Conservation (phyloP, 306 rosid genomes). For the Lotus japonicus region DNA sequence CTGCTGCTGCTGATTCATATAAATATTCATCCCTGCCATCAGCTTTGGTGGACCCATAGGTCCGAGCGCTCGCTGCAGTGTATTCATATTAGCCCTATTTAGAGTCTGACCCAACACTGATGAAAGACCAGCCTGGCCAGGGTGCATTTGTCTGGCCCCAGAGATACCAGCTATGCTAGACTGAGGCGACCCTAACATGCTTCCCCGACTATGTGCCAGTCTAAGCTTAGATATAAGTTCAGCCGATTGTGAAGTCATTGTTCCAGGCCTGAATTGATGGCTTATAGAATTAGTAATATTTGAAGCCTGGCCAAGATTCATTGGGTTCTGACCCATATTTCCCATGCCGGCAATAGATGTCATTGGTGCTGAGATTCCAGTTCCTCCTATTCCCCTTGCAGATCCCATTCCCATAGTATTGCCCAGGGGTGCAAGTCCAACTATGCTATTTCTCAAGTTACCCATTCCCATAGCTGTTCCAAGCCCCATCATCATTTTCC, state of each 20-base stretch:
- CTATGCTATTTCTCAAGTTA: slow-evolving; percentile 60
- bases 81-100: slow-evolving; percentile 48
- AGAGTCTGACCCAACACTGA: slow-evolving; percentile 63
- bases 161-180: slow-evolving; percentile 56
- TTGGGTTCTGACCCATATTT: slow-evolving; percentile 66
- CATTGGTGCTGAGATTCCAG: slow-evolving; percentile 82
- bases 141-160: slow-evolving; percentile 70
- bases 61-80: slow-evolving; percentile 65
- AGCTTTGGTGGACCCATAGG: slow-evolving; percentile 90
- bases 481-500: slow-evolving; percentile 85
- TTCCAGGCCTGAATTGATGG: slow-evolving; percentile 60
- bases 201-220: slow-evolving; percentile 39
- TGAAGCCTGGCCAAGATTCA: slow-evolving; percentile 57
- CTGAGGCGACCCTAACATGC: slow-evolving; percentile 60
- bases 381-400: slow-evolving; percentile 69
- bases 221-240: slow-evolving; percentile 41
- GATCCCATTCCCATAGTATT: slow-evolving; percentile 70
- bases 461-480: slow-evolving; percentile 62
- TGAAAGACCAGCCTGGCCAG: slow-evolving; percentile 56
- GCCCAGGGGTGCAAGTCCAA: slow-evolving; percentile 66
- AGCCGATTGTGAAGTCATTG: slow-evolving; percentile 25
- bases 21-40: slow-evolving; percentile 50
- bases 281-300: slow-evolving; percentile 42
- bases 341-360: slow-evolving; percentile 71
- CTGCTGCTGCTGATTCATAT: slow-evolving; percentile 63